Evolutionary conservation across 2,329 filamentous ascomycete species (phyloP).

Genomic region (Alternaria conjuncta): DNA sequence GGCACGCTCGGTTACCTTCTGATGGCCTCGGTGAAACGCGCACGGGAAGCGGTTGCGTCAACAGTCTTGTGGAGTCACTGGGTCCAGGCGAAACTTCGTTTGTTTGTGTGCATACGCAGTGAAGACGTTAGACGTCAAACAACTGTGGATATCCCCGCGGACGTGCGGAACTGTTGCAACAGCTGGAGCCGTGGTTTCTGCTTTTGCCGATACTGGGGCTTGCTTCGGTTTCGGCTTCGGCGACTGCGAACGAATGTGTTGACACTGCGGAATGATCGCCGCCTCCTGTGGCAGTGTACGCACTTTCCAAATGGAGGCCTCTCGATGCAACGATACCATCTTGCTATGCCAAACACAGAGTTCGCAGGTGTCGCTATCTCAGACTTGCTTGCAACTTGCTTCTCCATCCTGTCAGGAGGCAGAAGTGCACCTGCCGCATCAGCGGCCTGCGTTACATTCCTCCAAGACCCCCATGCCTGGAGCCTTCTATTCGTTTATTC

Average conservation of each 20-base stretch:
- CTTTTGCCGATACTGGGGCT: neutral
- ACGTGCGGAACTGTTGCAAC: conserved; percentile 6
- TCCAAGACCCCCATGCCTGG: neutral
- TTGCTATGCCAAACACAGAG: neutral
- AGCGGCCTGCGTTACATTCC: neutral
- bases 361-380: neutral
- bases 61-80: neutral
- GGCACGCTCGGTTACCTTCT: neutral
- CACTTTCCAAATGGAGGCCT: neutral
- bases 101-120: conserved; percentile 5
- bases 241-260: neutral
- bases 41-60: conserved; percentile 7
- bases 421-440: neutral
- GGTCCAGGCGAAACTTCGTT: conserved; percentile 3
- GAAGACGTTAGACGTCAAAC: conserved; percentile 11
- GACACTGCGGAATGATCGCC: neutral
- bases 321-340: neutral
- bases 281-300: neutral
- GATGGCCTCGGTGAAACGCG: conserved; percentile 4
- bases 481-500: neutral
- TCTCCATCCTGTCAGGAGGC: neutral
- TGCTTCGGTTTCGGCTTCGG: neutral
- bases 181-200: conserved; percentile 1
- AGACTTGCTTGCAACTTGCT: neutral
- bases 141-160: neutral